These are phyloP conservation scores for Saccharomyces pastorianus DNA, from an alignment of 1,139 yeast species.

Conservation along the genomic window DNA sequence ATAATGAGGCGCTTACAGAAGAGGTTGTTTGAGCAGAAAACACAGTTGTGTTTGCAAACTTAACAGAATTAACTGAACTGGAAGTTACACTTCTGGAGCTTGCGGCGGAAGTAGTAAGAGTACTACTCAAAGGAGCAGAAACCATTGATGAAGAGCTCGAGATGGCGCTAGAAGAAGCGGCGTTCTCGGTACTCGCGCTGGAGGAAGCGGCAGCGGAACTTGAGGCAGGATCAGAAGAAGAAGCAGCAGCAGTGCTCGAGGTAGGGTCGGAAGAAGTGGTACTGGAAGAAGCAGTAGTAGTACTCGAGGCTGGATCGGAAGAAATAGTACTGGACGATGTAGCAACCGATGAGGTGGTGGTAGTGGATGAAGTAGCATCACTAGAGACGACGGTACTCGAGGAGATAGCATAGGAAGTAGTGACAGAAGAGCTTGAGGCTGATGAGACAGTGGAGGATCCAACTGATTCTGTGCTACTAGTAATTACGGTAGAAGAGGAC, in stretches of 20 bases:
- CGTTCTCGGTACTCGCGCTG: neutral
- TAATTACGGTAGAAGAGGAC: neutral
- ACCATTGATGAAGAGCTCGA: neutral
- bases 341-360: neutral
- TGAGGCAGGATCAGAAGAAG: too few species aligned
- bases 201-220: neutral
- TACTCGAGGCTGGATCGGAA: neutral
- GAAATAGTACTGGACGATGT: neutral
- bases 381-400: neutral
- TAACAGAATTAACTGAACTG: neutral
- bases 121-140: neutral
- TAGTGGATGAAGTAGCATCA: neutral
- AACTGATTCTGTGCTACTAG: neutral
- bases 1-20: neutral
- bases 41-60: neutral
- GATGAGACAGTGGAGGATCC: neutral
- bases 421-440: neutral
- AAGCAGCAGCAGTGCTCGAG: neutral
- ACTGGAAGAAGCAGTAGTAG: neutral
- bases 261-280: neutral
- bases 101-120: neutral
- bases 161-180: neutral
- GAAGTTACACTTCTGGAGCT: neutral
- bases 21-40: neutral
- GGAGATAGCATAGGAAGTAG: neutral